phyloP scores from a whole-genome alignment of 148 eudicot species.

The Rhododendron williamsianum region DNA sequence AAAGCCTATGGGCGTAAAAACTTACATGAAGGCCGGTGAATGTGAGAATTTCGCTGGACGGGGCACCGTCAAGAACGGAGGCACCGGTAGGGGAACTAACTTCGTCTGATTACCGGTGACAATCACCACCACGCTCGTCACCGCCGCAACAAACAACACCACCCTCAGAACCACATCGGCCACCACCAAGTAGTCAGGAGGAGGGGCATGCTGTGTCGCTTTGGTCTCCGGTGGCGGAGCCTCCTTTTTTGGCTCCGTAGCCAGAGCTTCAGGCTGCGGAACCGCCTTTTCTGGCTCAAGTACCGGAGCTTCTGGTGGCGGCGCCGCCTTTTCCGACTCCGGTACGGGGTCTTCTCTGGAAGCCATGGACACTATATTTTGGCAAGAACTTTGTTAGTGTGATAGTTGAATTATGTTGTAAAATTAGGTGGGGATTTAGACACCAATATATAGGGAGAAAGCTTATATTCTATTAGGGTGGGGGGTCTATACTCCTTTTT shows the following conservation, averaged over 20 bases:
- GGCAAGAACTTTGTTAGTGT: neutral
- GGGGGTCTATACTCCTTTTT: neutral
- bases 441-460: neutral
- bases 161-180: neutral
- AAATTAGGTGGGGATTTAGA: neutral
- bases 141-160: neutral
- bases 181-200: neutral
- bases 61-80: neutral
- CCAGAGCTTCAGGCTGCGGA: neutral
- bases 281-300: neutral
- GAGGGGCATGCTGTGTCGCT: no score
- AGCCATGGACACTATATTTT: neutral
- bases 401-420: neutral
- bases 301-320: neutral
- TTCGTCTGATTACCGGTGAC: neutral
- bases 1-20: neutral
- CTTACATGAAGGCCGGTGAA: conserved; percentile 50
- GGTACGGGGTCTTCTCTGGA: neutral
- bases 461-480: neutral
- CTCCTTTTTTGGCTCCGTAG: neutral
- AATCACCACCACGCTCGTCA: conserved; percentile 3
- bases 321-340: neutral
- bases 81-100: neutral
- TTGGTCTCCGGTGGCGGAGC: neutral
- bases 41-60: neutral